Percentiles rank a stretch among this genome's conserved stretches.
These are phyloP conservation scores for Calonectria pteridis DNA, from an alignment of 2,329 filamentous ascomycete species.

Conservation along the genomic window DNA sequence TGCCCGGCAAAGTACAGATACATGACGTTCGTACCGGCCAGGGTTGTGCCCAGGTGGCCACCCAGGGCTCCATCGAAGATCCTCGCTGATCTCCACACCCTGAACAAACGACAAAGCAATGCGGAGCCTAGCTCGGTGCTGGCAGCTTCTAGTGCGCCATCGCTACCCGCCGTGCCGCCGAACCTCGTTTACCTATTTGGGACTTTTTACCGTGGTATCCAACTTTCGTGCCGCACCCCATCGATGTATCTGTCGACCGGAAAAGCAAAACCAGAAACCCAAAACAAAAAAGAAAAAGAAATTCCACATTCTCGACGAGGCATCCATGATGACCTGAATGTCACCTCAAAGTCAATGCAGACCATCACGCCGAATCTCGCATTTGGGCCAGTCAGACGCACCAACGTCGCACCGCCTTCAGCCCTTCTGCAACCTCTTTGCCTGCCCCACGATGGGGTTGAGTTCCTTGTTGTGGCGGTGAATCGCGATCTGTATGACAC, in stretches of 20 bases:
- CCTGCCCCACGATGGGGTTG: background rate
- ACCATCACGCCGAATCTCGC: background rate
- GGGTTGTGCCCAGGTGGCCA: slow-evolving; percentile 32
- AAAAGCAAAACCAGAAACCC: background rate
- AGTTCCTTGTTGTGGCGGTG: slow-evolving; percentile 17
- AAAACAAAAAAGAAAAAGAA: background rate
- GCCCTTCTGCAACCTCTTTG: slow-evolving; percentile 25
- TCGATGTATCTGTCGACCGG: background rate
- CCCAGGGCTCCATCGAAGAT: slow-evolving; percentile 33
- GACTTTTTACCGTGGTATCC: background rate
- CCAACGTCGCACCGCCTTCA: slow-evolving; percentile 8
- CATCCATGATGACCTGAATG: background rate
- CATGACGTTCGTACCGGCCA: slow-evolving; percentile 27
- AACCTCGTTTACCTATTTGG: slow-evolving; percentile 26
- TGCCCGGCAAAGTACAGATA: slow-evolving; percentile 24
- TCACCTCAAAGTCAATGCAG: background rate
- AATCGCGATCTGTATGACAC: slow-evolving; percentile 24
- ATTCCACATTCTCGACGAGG: background rate
- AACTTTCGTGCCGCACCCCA: background rate
- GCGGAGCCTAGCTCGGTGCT: slow-evolving; percentile 26
- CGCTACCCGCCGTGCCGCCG: slow-evolving; percentile 1
- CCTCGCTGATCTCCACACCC: slow-evolving; percentile 32
- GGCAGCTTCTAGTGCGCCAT: slow-evolving; percentile 31
- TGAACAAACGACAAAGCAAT: slow-evolving; percentile 34
- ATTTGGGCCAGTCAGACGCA: background rate